A percentile compares a stretch with the other conserved stretches of the same genome.
Evolutionary conservation across 495 filamentous ascomycete species (phyloP).

Genomic region (Penicillium soppii): DNA sequence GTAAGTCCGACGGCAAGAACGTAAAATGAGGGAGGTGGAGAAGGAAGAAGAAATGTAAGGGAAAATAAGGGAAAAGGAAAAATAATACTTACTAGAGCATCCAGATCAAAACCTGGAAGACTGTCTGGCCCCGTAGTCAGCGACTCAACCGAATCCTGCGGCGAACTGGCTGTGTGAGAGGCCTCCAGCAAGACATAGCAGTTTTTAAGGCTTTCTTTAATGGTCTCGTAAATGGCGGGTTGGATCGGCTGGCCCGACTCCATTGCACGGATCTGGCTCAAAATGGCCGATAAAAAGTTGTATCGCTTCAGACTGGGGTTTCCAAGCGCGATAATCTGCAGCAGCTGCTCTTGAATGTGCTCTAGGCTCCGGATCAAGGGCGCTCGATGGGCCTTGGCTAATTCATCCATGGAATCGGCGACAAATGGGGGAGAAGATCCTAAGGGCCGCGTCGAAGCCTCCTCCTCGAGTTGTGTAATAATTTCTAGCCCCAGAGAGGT

Average conservation of each 20-base stretch:
- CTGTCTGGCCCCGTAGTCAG: too few species aligned
- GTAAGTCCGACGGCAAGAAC: not conserved
- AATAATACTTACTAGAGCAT: too few species aligned
- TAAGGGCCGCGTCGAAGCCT: too few species aligned
- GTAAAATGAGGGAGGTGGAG: not conserved
- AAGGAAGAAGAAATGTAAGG: too few species aligned
- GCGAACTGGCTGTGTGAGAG: too few species aligned
- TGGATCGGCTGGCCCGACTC: constrained; percentile 8
- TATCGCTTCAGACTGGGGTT: constrained; percentile 23
- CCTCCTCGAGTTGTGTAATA: constrained; percentile 24
- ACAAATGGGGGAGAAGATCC: not conserved
- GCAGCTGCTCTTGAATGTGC: constrained; percentile 20
- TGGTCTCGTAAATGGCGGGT: not conserved
- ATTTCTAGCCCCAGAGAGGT: constrained; percentile 20
- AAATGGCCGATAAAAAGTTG: constrained; percentile 16
- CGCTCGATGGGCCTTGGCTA: constrained; percentile 3
- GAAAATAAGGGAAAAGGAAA: too few species aligned
- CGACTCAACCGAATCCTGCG: too few species aligned
- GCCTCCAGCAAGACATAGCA: too few species aligned
- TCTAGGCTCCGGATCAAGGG: constrained; percentile 18
- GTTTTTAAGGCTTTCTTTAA: not conserved
- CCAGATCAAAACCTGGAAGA: too few species aligned
- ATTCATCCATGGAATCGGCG: not conserved
- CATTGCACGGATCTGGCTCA: constrained; percentile 22
- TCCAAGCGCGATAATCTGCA: constrained; percentile 18